Evolutionary conservation across 345 rosid species (phyloP), one percentile per base, ranked within the genome.

Genomic region (Euclidium syriacum): DNA sequence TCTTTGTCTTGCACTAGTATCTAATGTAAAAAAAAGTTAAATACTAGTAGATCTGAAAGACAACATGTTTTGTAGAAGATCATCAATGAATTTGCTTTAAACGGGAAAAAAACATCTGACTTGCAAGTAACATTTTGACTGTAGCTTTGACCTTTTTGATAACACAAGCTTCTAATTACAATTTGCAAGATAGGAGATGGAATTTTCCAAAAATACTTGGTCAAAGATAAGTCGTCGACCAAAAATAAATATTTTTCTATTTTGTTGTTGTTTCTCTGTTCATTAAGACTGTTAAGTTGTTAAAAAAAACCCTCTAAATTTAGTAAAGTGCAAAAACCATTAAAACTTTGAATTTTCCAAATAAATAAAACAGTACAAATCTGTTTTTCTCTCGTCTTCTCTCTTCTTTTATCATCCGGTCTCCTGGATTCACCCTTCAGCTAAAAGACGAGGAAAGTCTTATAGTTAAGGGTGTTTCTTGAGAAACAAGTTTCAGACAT

Each of bases 301-400:
- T 43, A 34, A 4, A 14, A 5, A 30, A 59, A 5, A 34, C 0
- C 1, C n/a, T n/a, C 64, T 70, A 62, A 36, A 46, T 29, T 53
- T 70, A 62, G 69, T 50, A 62, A 54, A 29, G 5, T 62, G 44
- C 49, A 62, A 36, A 16, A 27, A 54, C 43, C 74, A 38, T 62
- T 12, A 62, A 35, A 62, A 23, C 33, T 53, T 36, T 25, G 3
- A 20, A 35, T 25, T 35, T 27, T 16, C 29, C 3, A 17, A 53
- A 62, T 32, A 29, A 47, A 47, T n/a, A 62, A 38, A 62, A 44
- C 36, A 61, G 52, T 58, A 35, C 14, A 47, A 47, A 61, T 47
- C 33, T 27, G 71, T 56, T 67, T 18, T 53, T 12, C 9, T 53
- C 33, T 29, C 15, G n/a, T 67, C 15, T 29, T 7, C 19, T 29